Evolutionary conservation across 495 filamentous ascomycete genomes (phyloP), one percentile per base, ranked within the genome.

Genomic region (Cenococcum geophilum): DNA sequence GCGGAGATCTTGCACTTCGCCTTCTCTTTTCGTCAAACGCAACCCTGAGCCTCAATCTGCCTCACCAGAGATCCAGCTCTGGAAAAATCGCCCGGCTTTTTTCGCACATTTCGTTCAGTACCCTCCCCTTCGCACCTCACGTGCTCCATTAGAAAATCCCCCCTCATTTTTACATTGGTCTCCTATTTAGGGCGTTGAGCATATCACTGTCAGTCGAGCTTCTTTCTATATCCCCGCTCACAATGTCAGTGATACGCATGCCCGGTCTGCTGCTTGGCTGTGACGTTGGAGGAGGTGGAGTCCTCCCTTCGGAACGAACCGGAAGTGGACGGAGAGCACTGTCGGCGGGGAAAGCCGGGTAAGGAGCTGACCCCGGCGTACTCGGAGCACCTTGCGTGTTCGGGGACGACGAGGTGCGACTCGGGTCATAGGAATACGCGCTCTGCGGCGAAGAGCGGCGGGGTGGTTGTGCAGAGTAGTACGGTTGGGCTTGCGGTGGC

Each of bases 321-420:
- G 62, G 61, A 12, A 59, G 9, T 16, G 65, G 65, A 20, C 63
- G 61, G 18, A 65, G 55, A 20, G 55, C 25, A 23, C 55, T 58
- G 45, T 62, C 60, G 16, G 61, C 9, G 1, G 51, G 45, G n/a
- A 58, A 25, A 23, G 57, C 34, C 1, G 51, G 40, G 23, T 58
- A 60, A 37, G 58, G 58, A 45, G 61, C 34, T 21, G 58, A 42
- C 16, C 62, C 62, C 11, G 71, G 70, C 8, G 69, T 70, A 51
- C 62, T 60, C 14, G 71, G 61, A 42, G 52, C 58, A 27, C 67
- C 70, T 49, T 71, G 71, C 25, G 60, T 64, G 48, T 71, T 70
- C 25, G 73, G 73, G 22, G 72, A 74, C n/a, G 71, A 71, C 23
- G 71, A 72, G 21, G 71, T 58, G 51, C 68, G 73, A 20, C 62